Conservation (phyloP, 352 stramenopile species). For the Pseudoperonospora humuli region DNA sequence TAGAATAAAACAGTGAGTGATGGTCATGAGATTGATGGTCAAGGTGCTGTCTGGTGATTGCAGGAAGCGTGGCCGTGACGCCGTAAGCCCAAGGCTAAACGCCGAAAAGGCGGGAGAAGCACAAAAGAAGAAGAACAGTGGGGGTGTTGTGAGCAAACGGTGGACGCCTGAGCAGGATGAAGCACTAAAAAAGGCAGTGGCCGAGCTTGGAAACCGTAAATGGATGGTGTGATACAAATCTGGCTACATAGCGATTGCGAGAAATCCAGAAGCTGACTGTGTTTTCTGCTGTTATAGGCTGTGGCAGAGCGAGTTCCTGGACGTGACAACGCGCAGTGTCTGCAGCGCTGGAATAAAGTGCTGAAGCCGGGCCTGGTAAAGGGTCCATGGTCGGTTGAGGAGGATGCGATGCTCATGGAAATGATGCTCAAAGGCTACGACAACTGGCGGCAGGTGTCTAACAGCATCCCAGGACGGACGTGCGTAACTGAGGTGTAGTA, state of each 20-base stretch:
- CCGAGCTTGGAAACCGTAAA: slow-evolving; percentile 75
- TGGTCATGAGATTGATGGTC: slow-evolving; percentile 2
- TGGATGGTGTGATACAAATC: slow-evolving; percentile 64
- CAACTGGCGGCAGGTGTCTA: slow-evolving; percentile 65
- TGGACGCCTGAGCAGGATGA: slow-evolving; percentile 85
- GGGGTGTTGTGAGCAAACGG: slow-evolving; percentile 38
- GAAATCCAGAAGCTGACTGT: not conserved
- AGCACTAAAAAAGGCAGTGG: slow-evolving; percentile 65
- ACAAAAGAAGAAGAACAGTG: slow-evolving; percentile 40
- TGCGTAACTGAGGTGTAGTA: slow-evolving; percentile 13
- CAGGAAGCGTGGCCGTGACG: slow-evolving; percentile 33
- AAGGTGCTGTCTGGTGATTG: not conserved
- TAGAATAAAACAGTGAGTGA: not conserved
- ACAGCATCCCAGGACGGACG: slow-evolving; percentile 62
- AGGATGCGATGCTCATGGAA: slow-evolving; percentile 83
- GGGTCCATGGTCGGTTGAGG: slow-evolving; percentile 87
- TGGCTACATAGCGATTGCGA: not conserved
- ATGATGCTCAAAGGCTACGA: slow-evolving; percentile 77
- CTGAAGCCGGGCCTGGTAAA: slow-evolving; percentile 90
- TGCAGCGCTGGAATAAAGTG: slow-evolving; percentile 86
- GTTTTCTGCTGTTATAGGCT: slow-evolving; percentile 16
- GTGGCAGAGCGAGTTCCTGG: slow-evolving; percentile 55
- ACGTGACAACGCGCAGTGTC: slow-evolving; percentile 73
- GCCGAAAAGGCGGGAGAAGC: slow-evolving; percentile 25
- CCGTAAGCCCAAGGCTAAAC: slow-evolving; percentile 6